phyloP scores from a whole-genome alignment of 2,329 filamentous ascomycete genomes.

The Thelonectria rubi region DNA sequence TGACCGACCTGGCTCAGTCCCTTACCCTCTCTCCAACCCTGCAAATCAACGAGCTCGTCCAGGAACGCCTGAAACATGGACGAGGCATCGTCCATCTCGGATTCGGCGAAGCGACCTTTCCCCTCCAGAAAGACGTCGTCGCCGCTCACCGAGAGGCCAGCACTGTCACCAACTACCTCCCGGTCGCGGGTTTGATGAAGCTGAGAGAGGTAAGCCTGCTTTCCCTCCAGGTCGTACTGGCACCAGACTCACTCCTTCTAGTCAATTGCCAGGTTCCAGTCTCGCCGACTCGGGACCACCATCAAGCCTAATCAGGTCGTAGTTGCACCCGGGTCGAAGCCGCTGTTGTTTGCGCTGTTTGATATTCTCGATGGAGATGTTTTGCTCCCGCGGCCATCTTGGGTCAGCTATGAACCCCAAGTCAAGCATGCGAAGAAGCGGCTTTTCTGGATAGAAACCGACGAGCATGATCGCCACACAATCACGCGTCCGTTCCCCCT shows the following conservation, averaged over 20 bases:
- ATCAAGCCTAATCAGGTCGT: slow-evolving; percentile 4
- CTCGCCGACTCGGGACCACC: background rate
- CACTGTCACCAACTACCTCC: slow-evolving; percentile 16
- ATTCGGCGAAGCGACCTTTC: slow-evolving; percentile 26
- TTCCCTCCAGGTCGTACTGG: background rate
- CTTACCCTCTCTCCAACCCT: slow-evolving; percentile 6
- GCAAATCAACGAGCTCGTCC: slow-evolving; percentile 5
- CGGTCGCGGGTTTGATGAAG: slow-evolving; percentile 16
- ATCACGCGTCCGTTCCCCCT: background rate
- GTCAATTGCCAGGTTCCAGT: slow-evolving; percentile 13
- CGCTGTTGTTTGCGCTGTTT: slow-evolving; percentile 12
- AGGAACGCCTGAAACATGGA: background rate
- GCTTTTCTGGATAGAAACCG: slow-evolving; percentile 12
- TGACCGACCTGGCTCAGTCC: background rate
- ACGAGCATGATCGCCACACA: slow-evolving; percentile 12
- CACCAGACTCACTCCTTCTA: background rate
- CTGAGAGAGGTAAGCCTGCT: slow-evolving; percentile 10
- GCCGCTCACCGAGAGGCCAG: slow-evolving; percentile 14
- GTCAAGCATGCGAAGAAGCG: slow-evolving; percentile 11
- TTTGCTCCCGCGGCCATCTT: slow-evolving; percentile 8
- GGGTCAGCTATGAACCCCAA: slow-evolving; percentile 16
- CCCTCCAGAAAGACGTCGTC: slow-evolving; percentile 19
- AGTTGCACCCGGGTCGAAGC: slow-evolving; percentile 10
- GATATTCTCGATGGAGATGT: slow-evolving; percentile 12
- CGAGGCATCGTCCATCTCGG: slow-evolving; percentile 14